Evolutionary conservation across 2,329 filamentous ascomycete species (phyloP), one percentile per base, ranked within the genome.

Genomic region (Aspergillus phoenicis): DNA sequence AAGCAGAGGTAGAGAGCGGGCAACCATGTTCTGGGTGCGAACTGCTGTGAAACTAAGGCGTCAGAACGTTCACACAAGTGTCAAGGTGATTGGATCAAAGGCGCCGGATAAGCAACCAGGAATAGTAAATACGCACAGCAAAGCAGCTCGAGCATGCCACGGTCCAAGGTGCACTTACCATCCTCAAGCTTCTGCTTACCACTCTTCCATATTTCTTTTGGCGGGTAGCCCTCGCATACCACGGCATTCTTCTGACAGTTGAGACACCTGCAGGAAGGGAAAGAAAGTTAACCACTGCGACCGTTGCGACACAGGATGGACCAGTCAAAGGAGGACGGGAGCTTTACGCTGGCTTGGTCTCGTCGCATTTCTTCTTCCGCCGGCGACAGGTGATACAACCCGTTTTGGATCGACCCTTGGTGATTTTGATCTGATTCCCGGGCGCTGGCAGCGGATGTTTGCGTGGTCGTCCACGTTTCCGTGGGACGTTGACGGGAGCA

Each of bases 231-330:
- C 77, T 96, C 92, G 73, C 93, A 97, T 11, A 93, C 87, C 11
- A 96, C 91, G 8, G 92, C 91, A 74, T 96, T 97, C 82, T 96
- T 97, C 78, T 95, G 89, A 72, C 93, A 97, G 70, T 96, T 96
- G 76, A 91, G 83, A 59, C 65, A 74, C 38, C 73, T 75, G 60
- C 11, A 28, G 33, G 15, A 13, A 17, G 15, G 28, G n/a, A 48
- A 26, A 52, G 51, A 53, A n/a, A 20, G 47, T 54, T 57, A 36
- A 39, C 54, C 51, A 62, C 47, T 64, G 60, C 56, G 41, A 64
- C 38, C 48, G 38, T 43, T 4, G 36, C 43, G 15, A 55, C 8
- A 43, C n/a, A 39, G 28, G n/a, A 48, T 28, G 43, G 28, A 69
- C 63, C 52, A 79, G 41, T 28, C 22, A 28, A 17, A 30, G 26